Evolutionary conservation across 75 land plant genomes (phyloP), one percentile per base, ranked within the genome.

Genomic region (Pinus albicaulis): DNA sequence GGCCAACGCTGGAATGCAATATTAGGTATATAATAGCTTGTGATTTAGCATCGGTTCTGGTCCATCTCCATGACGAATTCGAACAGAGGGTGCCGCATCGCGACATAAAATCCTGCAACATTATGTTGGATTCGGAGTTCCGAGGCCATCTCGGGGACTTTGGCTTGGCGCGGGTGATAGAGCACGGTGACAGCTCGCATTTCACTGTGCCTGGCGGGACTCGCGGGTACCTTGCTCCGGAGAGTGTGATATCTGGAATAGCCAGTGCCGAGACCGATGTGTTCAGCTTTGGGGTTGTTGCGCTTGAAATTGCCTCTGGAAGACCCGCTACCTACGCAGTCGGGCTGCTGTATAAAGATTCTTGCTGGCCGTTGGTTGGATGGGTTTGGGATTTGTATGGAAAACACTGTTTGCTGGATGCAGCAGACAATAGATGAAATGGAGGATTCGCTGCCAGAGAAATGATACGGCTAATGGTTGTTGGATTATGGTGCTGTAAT

Each of bases 401-500:
- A 15, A 71, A 71, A 22, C 77, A 74, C 11, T 25, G 22, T 3
- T 36, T 78, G 3, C 0, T 73, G 44, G 60, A 72, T 19, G 80
- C 75, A 3, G 86, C 76, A 58, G 85, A 85, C 44, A 34, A 5
- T 4, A 64, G 26, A 17, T 53, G 68, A 14, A 19, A 76, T 56
- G 15, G 7, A 19, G 77, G 57, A 12, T 81, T 78, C 44, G 74
- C 76, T 22, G 23, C 25, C 60, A 63, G 31, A 63, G 89, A 93
- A 74, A 82, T 89, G 89, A 80, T 74, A 80, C 59, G 82, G 60
- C 34, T 87, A 76, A 76, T 93, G 20, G 78, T 74, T 56, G 84
- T 93, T 15, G 96, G 92, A 41, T 80, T 93, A 13, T 74, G 75
- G 26, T 89, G 94, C 66, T 83, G 74, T 34, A 88, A 93, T 59